Conservation (phyloP, 2,329 filamentous ascomycete genomes). For the Macrophomina phaseolina region DNA sequence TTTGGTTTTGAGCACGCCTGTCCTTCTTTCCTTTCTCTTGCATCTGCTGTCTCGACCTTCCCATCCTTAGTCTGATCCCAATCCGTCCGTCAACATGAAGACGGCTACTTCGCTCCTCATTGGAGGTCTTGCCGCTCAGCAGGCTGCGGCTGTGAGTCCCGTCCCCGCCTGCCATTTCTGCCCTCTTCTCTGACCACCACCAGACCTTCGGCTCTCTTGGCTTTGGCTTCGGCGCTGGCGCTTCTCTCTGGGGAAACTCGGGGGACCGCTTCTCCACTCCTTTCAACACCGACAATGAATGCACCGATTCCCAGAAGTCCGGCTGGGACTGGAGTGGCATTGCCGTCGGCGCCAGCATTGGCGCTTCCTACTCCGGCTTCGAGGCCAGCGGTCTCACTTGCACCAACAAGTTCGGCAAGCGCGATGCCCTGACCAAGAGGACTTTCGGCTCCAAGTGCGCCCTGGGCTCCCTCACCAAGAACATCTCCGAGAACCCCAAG, state of each 20-base stretch:
- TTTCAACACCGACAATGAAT: slow-evolving; percentile 76
- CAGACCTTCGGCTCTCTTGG: slow-evolving; percentile 11
- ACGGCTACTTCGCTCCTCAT: slow-evolving; percentile 50
- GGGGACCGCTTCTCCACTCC: slow-evolving; percentile 68
- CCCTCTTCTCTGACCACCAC: not conserved
- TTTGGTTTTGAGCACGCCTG: slow-evolving; percentile 39
- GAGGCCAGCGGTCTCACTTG: slow-evolving; percentile 76
- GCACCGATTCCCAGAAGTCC: slow-evolving; percentile 68
- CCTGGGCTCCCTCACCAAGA: slow-evolving; percentile 53
- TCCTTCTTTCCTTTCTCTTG: slow-evolving; percentile 32
- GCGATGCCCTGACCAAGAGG: slow-evolving; percentile 58
- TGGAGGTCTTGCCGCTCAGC: slow-evolving; percentile 53
- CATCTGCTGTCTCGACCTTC: slow-evolving; percentile 29
- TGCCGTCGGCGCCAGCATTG: slow-evolving; percentile 52
- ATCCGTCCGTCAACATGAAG: slow-evolving; percentile 49
- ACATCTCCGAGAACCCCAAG: slow-evolving; percentile 61
- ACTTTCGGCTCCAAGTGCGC: slow-evolving; percentile 49
- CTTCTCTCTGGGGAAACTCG: slow-evolving; percentile 54
- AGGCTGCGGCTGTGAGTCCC: slow-evolving; percentile 47
- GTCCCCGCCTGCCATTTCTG: slow-evolving; percentile 34
- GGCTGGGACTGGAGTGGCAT: slow-evolving; percentile 78
- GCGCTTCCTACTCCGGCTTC: slow-evolving; percentile 70
- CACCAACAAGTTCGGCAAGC: slow-evolving; percentile 65
- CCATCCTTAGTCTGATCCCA: slow-evolving; percentile 27
- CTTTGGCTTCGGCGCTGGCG: not conserved